These are phyloP conservation scores for Plasmodium chabaudi DNA, from an alignment of 169 alveolate species.

Conservation along the genomic window DNA sequence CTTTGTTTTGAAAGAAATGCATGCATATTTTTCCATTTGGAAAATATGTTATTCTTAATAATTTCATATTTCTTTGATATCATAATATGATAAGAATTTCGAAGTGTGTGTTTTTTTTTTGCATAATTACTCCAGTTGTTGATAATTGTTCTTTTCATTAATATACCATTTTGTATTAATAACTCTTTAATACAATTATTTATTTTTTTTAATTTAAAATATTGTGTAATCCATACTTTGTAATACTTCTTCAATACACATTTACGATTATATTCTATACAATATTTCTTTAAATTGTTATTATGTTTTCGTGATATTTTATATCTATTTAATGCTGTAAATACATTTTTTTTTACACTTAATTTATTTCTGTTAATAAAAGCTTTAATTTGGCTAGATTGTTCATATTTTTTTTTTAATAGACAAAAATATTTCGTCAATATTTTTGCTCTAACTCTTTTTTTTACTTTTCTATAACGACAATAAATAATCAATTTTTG, in stretches of 20 bases:
- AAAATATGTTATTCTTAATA: slow-evolving; percentile 10
- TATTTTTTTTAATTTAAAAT: slow-evolving; percentile 5
- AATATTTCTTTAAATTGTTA: slow-evolving; percentile 4
- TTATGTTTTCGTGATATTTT: slow-evolving; percentile 3
- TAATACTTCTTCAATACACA: slow-evolving; percentile 7
- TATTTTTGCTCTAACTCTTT: slow-evolving; percentile 1
- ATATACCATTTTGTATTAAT: not conserved
- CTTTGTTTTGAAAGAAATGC: not conserved
- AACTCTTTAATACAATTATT: not conserved
- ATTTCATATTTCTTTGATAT: not conserved
- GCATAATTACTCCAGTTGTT: slow-evolving; percentile 14
- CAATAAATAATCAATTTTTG: slow-evolving; percentile 14
- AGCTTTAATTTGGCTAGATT: not conserved
- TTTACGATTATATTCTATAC: slow-evolving; percentile 5
- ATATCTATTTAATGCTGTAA: slow-evolving; percentile 12
- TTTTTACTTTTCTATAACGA: slow-evolving; percentile 41
- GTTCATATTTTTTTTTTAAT: slow-evolving; percentile 12
- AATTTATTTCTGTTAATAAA: not conserved
- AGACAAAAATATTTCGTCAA: slow-evolving; percentile 5
- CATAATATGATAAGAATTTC: not conserved
- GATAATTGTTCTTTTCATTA: not conserved
- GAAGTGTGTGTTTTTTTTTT: not conserved
- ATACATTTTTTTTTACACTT: not conserved
- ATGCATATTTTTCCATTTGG: slow-evolving; percentile 18
- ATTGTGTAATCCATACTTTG: slow-evolving; percentile 6